These are phyloP conservation scores for Chaetomium sp. DNA, from an alignment of 2,329 filamentous ascomycete genomes.

Conservation along the genomic window DNA sequence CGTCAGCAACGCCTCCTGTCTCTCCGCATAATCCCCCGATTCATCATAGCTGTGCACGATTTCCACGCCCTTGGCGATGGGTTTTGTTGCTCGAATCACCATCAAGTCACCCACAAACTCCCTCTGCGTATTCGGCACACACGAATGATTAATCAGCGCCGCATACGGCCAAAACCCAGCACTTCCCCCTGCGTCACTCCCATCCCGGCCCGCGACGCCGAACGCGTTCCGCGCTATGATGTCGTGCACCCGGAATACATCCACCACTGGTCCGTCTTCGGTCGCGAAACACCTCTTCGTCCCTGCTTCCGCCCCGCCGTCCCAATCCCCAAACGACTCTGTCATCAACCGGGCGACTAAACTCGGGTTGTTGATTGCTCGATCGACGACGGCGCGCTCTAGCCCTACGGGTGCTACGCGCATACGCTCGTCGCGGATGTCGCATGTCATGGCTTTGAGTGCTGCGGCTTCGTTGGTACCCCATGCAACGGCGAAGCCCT, in stretches of 20 bases:
- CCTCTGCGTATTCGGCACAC: not conserved
- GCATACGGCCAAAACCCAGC: conserved; percentile 2
- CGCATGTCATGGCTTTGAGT: conserved; percentile 2
- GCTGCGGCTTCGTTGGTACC: not conserved
- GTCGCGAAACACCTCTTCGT: not conserved
- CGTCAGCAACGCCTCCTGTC: not conserved
- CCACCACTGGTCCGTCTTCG: not conserved
- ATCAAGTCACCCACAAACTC: conserved; percentile 7
- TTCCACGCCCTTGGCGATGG: conserved; percentile 1
- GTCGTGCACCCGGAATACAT: conserved; percentile 9
- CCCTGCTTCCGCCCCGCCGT: not conserved
- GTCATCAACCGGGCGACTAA: not conserved
- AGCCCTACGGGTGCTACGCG: conserved; percentile 4
- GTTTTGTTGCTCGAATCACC: not conserved
- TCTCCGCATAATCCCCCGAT: not conserved
- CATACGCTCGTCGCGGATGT: conserved; percentile 7
- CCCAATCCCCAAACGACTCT: not conserved
- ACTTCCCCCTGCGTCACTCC: not conserved
- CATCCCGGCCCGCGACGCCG: not conserved
- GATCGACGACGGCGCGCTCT: not conserved
- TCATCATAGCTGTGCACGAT: conserved; percentile 4
- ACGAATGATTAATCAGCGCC: conserved; percentile 6
- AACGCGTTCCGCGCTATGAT: conserved; percentile 7
- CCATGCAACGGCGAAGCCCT: conserved; percentile 1
- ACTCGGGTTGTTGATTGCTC: not conserved